phyloP scores from a whole-genome alignment of 2,329 filamentous ascomycete species.

The Aureobasidium melanogenum region DNA sequence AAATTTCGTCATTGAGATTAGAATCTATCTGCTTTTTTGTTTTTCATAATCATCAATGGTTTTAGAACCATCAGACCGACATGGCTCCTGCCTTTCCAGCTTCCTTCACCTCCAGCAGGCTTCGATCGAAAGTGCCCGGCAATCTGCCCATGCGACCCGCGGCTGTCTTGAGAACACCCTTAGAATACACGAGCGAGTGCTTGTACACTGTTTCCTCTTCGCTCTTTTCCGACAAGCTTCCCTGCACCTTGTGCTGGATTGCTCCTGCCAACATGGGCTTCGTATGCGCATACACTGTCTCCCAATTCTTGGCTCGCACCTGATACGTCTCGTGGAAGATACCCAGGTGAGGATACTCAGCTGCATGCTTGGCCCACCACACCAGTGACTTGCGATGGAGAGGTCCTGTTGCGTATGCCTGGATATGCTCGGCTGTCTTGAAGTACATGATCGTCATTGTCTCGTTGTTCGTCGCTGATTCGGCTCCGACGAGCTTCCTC shows the following conservation, averaged over 20 bases:
- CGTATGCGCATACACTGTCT: constrained; percentile 42
- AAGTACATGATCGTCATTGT: constrained; percentile 43
- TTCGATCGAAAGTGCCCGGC: neutral
- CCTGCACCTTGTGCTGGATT: constrained; percentile 18
- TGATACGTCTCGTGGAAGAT: constrained; percentile 50
- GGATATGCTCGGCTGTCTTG: constrained; percentile 38
- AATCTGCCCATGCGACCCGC: constrained; percentile 23
- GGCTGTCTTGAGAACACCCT: constrained; percentile 26
- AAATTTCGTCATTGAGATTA: neutral
- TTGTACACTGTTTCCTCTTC: constrained; percentile 19
- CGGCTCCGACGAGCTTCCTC: constrained; percentile 33
- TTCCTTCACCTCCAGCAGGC: neutral
- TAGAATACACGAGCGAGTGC: constrained; percentile 27
- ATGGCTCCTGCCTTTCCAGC: neutral
- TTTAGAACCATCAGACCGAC: neutral
- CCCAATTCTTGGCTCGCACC: constrained; percentile 37
- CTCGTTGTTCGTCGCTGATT: constrained; percentile 33
- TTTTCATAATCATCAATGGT: neutral
- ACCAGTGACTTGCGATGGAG: constrained; percentile 43
- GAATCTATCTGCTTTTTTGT: neutral
- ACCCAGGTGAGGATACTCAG: constrained; percentile 33
- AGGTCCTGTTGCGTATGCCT: constrained; percentile 43
- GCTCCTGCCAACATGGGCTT: constrained; percentile 27
- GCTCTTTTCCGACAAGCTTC: constrained; percentile 17
- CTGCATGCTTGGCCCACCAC: constrained; percentile 33